Base-by-base conservation (phyloP, 805 yeast species). In the Cyberlindnera nakhonratchasimensis region DNA sequence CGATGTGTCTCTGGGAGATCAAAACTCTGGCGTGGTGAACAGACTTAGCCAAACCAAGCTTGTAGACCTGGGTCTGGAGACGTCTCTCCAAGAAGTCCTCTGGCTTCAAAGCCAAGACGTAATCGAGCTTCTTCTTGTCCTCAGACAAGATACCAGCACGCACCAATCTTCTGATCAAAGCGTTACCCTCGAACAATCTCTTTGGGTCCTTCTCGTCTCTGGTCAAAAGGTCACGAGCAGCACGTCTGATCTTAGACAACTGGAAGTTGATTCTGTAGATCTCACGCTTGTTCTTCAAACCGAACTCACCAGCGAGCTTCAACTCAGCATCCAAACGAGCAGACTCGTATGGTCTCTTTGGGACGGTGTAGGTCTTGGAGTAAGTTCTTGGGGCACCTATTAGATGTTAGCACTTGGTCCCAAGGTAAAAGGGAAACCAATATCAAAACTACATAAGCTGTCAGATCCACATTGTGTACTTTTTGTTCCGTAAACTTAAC, bases 11-110 rank as follows among this genome's bases (percentile, higher is more conserved):
- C 81, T 93, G 99, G 62, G 91, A 70, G 70, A 93, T 93, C 77
- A 93, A 85, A 61, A 93, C 96, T 82, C 99, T 90, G 61, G 99
- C 99, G 80, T 93, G 99, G 86, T 93, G 99, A 69, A 93, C 86
- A 63, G 98, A 90, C 81, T 90, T 93, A 67, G 99, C 99, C 70
- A 93, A 83, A 72, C 99, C 99, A 65, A 89, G 85, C 82, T 91
- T 93, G 96, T 91, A 93, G 58, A 93, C 99, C 80, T 93, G 99
- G 70, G 99, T 93, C 82, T 93, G 99, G 74, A 93, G 83, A 82
- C 99, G 87, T 84, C 99, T 89, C 82, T 93, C 99, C 77, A 93
- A 84, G 93, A 93, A 93, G 77, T 93, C 99, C 81, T 93, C 99
- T 66, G 87, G 77, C 74, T 86, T 86, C 70, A 93, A 84, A 67